Percentiles rank a stretch among this genome's conserved stretches.
phyloP scores from a whole-genome alignment of 192 early-diverging fungal species.

The Pecoramyces ruminantium region DNA sequence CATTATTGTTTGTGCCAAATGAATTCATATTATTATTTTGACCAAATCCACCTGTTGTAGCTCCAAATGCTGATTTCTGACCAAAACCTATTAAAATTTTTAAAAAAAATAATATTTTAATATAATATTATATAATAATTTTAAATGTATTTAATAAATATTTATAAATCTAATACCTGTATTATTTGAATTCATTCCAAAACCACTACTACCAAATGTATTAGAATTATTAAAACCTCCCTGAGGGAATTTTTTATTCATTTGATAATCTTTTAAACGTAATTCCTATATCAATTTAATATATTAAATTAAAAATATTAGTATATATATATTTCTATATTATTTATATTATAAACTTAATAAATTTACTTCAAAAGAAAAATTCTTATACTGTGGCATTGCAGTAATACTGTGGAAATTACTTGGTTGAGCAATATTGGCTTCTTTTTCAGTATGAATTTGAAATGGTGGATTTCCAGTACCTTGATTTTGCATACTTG shows the following conservation, averaged over 20 bases:
- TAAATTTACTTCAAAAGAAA: constrained; percentile 53
- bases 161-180: neutral
- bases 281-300: neutral
- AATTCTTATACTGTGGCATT: constrained; percentile 72
- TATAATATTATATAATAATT: neutral
- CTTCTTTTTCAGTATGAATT: neutral
- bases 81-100: neutral
- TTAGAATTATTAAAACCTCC: neutral
- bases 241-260: neutral
- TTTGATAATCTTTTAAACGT: neutral
- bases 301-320: too few species aligned
- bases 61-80: neutral
- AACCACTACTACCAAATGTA: neutral
- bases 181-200: neutral
- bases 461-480: neutral
- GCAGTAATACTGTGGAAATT: constrained; percentile 54
- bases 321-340: neutral
- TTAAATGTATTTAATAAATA: neutral
- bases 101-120: neutral
- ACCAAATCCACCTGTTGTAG: neutral
- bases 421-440: neutral
- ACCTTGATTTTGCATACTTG: neutral
- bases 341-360: too few species aligned
- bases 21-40: neutral
- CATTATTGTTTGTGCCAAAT: neutral